Evolutionary conservation across 169 alveolate genomes (phyloP), one percentile per base, ranked within the genome.

Genomic region (Plasmodium fragile): DNA sequence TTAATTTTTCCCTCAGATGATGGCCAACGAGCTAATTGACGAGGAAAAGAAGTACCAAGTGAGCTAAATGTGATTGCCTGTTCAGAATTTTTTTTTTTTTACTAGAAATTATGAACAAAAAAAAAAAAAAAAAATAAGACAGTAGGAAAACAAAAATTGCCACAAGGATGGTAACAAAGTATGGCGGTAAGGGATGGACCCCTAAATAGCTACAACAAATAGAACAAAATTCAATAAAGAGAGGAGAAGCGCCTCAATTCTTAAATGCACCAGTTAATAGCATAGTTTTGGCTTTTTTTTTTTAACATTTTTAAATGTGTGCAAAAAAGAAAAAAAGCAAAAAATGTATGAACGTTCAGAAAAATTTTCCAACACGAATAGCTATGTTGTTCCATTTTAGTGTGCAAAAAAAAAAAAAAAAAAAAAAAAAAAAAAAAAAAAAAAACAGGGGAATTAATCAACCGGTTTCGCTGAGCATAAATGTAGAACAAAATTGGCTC

Each of bases 21-120:
- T 85, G 93, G 93, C 93, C 80, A 73, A 85, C 36, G 93, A 85
- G 79, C 75, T 85, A 77, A 85, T 85, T 28, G 93, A 85, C 34
- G 93, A 85, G 65, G 93, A 85, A 85, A 85, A 85, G 77, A 85
- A 75, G 4, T 69, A 77, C 43, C 28, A 85, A 34, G 65, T 85
- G 52, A 85, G 36, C 45, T 75, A 85, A 73, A 73, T 85, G 52
- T 10, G 59, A 22, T 75, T 85, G 83, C 55, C 52, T 77, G 93
- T 85, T 85, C 93, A 75, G 85, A 75, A 73, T 85, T 85, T 85
- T 85, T 59, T 65, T 81, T 77, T 82, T 83, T 83, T 83, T 70
- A 83, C 49, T 22, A 85, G 49, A 73, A 85, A 53, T 85, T 85
- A 73, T 85, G 45, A 85, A 25, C 77, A 18, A 75, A 85, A 85